Percentiles rank a stretch among this genome's conserved stretches.
Evolutionary conservation across 139 green algal species (phyloP).

Genomic region (Spirogloea muscicola): DNA sequence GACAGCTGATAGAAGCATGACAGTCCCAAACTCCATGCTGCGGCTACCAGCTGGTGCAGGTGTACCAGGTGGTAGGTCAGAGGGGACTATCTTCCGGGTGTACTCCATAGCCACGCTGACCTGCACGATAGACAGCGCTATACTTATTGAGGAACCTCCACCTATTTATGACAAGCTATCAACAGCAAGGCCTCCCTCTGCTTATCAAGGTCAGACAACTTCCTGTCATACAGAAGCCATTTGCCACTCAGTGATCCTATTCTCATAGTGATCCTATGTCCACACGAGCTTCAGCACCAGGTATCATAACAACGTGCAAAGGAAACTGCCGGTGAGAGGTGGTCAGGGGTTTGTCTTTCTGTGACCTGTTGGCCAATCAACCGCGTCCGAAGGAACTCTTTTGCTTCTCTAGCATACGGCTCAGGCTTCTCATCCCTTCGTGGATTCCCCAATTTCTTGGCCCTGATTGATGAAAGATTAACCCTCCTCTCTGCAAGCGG

Average conservation of each 20-base stretch:
- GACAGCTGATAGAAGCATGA: slow-evolving; percentile 28
- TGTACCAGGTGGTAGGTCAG: neutral
- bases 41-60: slow-evolving; percentile 1
- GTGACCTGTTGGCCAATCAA: slow-evolving; percentile 56
- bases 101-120: slow-evolving; percentile 90
- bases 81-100: slow-evolving; percentile 70
- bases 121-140: slow-evolving; percentile 44
- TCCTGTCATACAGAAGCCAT: no score
- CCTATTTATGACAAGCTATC: no score
- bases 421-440: slow-evolving; percentile 67
- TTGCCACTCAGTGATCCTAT: no score
- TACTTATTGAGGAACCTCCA: no score
- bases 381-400: slow-evolving; percentile 79
- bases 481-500: slow-evolving; percentile 71
- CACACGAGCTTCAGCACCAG: no score
- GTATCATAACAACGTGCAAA: no score
- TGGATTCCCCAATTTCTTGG: slow-evolving; percentile 65
- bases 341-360: no score
- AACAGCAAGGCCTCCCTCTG: no score
- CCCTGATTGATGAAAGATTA: slow-evolving; percentile 77
- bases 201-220: no score
- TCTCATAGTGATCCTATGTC: no score
- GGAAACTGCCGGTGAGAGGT: no score
- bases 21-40: slow-evolving; percentile 43
- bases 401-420: slow-evolving; percentile 76